Base-by-base conservation (phyloP, 495 filamentous ascomycete species). In the Aspergillus indologenus region DNA sequence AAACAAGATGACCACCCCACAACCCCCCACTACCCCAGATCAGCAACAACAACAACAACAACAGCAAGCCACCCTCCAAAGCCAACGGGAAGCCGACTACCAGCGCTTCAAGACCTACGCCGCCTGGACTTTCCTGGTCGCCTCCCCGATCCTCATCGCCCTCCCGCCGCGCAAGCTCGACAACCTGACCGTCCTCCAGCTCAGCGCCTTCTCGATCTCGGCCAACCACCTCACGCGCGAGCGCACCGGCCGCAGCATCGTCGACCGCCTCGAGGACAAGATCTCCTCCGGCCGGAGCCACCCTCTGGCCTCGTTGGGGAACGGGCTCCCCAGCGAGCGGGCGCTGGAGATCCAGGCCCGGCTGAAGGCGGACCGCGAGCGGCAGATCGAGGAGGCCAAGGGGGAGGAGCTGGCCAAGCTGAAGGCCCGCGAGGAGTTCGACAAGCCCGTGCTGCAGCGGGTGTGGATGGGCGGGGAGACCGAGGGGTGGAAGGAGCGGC, bases 121-220 rank as follows among this genome's bases (percentile, higher is more conserved):
- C 53, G 85, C 90, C 11, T 65, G 86, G 9, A 80, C 72, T 53
- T 81, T 87, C 65, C 76, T 93, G 53, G 61, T 96, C 56, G 77
- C 83, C 24, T 84, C 85, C 42, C 90, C 92, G 1, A 64, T 89
- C 53, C 83, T 91, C 40, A 81, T 89, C 52, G 73, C 84, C 57
- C 79, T 96, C 15, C 93, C 93, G 3, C 90, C 91, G 0, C 88
- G 92, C 45, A 91, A 90, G 68, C 74, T 96, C 46, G 90, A 82
- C 69, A 69, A 76, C 54, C 70, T 79, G 45, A 78, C 88, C 57
- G 75, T 90, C 61, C 79, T 85, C 18, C 81, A 90, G 2, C 75
- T 74, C 45, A 74, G 75, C 55, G 77, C 83, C 8, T 90, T 84
- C 74, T 72, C 81, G 53, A 72, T 82, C 61, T 82, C 82, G 52